Base-by-base conservation (phyloP, 805 yeast genomes). In the Yamadazyma nakazawae region DNA sequence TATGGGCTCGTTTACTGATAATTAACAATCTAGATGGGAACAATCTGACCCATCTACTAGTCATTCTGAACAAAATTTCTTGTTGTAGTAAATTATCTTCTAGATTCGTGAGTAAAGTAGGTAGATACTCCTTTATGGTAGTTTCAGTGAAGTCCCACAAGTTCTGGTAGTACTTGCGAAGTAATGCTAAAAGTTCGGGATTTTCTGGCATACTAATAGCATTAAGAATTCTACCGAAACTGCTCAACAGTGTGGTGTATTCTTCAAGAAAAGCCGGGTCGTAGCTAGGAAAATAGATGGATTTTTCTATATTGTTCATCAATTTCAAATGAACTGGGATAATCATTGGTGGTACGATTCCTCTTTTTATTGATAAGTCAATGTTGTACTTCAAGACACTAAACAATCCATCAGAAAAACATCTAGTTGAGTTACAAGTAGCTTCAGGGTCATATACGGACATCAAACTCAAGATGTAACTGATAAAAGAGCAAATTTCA, bases 371-470 rank as follows among this genome's bases (percentile, higher is more conserved):
- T 11, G 54, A 47, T 12, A 47, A 39, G 19, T 56, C 54, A 18
- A 62, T 42, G 38, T 64, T 57, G 53, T 63, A 61, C 14, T 59
- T 54, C 48, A 70, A 62, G 30, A 68, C 63, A 28, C 69, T 57
- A 45, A 70, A 67, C 45, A 70, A 54, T 1, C 76, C 76, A 48
- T 70, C 72, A 26, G 72, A 57, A 51, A 69, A 70, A 46, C 76
- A 70, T 30, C 58, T 58, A 26, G 65, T 60, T 21, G 72, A 66
- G 49, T 61, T 54, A 13, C 61, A 48, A 1, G 72, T 68, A 11
- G 73, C 75, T 48, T 68, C 73, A 1, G 74, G 76, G 45, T 70
- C 75, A 51, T 70, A 70, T 32, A 70, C 66, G 13, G 73, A 61
- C 74, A 69, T 69, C 40, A 70, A 53, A 43, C 68, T 60, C 37